Evolutionary conservation across 2,329 filamentous ascomycete genomes (phyloP), one percentile per base, ranked within the genome.

Genomic region (Teratosphaeria viscida): DNA sequence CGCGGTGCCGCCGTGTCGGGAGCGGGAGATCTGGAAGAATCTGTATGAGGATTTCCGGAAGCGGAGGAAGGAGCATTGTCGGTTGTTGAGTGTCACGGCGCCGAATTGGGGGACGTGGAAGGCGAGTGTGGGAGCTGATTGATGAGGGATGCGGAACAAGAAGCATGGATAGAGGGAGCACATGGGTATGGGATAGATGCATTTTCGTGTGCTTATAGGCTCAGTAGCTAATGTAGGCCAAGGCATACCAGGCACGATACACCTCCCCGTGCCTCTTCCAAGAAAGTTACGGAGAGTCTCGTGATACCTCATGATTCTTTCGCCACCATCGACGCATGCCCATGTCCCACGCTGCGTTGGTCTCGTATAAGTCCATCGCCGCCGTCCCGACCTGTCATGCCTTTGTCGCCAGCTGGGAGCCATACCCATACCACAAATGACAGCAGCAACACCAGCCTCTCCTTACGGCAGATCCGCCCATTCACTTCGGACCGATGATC

Each of bases 11-110:
- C 60, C 57, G 39, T 66, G 66, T 54, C 60, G 53, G 52, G 75
- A 77, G 61, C 61, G 75, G 37, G 70, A 67, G 53, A 72, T 77
- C 29, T 78, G 76, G 76, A 75, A 75, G 54, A 61, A 59, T 57
- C 47, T 73, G 35, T 71, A 73, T 57, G 58, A 64, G 43, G 70
- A 73, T 47, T 73, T 71, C 37, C 59, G 67, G 56, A 60, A 64
- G 55, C 62, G 63, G 52, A 56, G 67, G 54, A 63, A 67, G 59
- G 65, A 63, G 5, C 37, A 60, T 10, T 63, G 62, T 58, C 58
- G 60, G 43, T 58, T 65, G 26, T 57, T 66, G 55, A 62, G 61
- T 34, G 59, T 64, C 5, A 39, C 63, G 12, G 63, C 64, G 16
- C 64, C 64, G 19, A 43, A 65, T 27, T 63, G 62, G 62, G 29